A percentile compares a stretch with the other conserved stretches of the same genome.
These are phyloP conservation scores for Zasmidium cellare DNA, from an alignment of 2,329 filamentous ascomycete genomes.

Conservation along the genomic window DNA sequence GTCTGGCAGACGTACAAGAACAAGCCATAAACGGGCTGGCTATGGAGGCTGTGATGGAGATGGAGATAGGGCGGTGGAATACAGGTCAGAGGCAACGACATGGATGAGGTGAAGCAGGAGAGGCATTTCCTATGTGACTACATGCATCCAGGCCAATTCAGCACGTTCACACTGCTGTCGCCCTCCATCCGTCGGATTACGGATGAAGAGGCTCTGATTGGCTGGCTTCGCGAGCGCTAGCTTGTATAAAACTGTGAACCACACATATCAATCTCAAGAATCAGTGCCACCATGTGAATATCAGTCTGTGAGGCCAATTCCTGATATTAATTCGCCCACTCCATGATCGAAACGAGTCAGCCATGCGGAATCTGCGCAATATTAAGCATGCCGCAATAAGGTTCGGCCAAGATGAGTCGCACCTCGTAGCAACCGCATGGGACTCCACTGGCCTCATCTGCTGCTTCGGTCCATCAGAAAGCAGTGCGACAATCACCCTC, in stretches of 20 bases:
- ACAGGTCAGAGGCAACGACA: constrained; percentile 10
- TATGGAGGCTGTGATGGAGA: neutral
- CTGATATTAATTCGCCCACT: neutral
- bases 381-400: constrained; percentile 68
- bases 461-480: constrained; percentile 75
- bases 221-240: constrained; percentile 3
- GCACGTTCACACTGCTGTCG: neutral
- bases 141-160: neutral
- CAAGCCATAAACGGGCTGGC: constrained; percentile 33
- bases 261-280: neutral
- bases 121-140: constrained; percentile 9
- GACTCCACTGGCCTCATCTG: constrained; percentile 79
- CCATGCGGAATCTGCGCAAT: constrained; percentile 89
- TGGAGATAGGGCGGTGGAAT: neutral
- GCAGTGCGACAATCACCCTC: constrained; percentile 71
- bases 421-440: constrained; percentile 79
- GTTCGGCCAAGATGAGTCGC: constrained; percentile 55
- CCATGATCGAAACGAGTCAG: neutral
- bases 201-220: constrained; percentile 7
- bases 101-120: constrained; percentile 8
- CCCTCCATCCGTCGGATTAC: constrained; percentile 3
- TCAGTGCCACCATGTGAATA: constrained; percentile 1
- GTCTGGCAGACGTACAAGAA: constrained; percentile 71
- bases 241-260: neutral
- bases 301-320: neutral